Base-by-base conservation (phyloP, 805 yeast species). In the Barnettozyma siamensis region DNA sequence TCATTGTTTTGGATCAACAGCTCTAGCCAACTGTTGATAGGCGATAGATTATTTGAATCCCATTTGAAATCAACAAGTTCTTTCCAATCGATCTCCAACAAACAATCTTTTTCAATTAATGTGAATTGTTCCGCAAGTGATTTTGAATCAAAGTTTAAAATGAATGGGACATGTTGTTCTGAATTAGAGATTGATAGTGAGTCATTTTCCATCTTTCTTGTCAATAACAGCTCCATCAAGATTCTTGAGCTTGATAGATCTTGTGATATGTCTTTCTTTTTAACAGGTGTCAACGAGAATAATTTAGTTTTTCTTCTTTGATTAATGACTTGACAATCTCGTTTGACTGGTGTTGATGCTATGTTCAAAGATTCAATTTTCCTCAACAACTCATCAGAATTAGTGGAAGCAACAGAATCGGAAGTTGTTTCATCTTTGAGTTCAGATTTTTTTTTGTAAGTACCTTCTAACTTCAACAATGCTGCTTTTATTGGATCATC, bases 11-110 rank as follows among this genome's bases (percentile, higher is more conserved):
- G 76, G 18, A 80, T 73, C 41, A 89, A 66, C 27, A 86, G 70
- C 47, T 78, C 83, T 21, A 88, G 64, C 99, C 99, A 93, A 53
- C 93, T 85, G 48, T 78, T 79, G 18, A 79, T 80, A 1, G 88
- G 83, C 1, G 72, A 74, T 36, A 83, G 60, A 28, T 78, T 76
- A 44, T 75, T 74, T 2, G 58, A 55, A 39, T 77, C 75, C 88
- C 95, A 83, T 37, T 77, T 72, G 47, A 85, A 64, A 47, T 87
- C 89, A 33, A 89, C 70, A 33, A 91, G 69, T 50, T 88, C 96
- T 53, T 79, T 81, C 97, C 98, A 91, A 59, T 91, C 97, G 31
- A 93, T 73, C 54, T 88, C 96, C 39, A 77, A 72, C 18, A 89
- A 62, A 33, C 88, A 75, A 59, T 93, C 98, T 40, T 80, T 70